Percentiles rank a stretch among this genome's conserved stretches.
Conservation (phyloP, 805 yeast genomes). For the Saccharomycopsis sp. region DNA sequence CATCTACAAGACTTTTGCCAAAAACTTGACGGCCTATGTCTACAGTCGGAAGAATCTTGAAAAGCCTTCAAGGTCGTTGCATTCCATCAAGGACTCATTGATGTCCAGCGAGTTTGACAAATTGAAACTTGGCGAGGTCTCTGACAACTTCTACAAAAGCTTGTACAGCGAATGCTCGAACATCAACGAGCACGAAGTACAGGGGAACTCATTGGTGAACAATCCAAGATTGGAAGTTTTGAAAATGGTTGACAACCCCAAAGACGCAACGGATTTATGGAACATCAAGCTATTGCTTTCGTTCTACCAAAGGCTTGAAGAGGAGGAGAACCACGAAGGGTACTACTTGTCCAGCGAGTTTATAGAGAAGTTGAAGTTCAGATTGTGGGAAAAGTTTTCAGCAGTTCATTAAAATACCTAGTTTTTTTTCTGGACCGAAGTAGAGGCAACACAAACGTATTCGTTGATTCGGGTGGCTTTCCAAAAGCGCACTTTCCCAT, state of each 20-base stretch:
- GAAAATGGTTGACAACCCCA: constrained; percentile 34
- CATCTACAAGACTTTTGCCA: constrained; percentile 31
- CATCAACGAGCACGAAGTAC: constrained; percentile 2
- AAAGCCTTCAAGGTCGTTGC: constrained; percentile 16
- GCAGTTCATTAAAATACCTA: not conserved
- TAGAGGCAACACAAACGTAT: constrained; percentile 86
- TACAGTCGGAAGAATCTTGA: constrained; percentile 38
- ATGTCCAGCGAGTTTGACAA: constrained; percentile 5
- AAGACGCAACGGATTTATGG: constrained; percentile 48
- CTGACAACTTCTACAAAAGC: too few species aligned
- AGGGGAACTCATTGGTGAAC: constrained; percentile 26
- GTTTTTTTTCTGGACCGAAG: constrained; percentile 35
- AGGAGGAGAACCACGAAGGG: constrained; percentile 28
- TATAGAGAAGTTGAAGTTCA: constrained; percentile 43
- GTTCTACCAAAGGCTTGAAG: constrained; percentile 40
- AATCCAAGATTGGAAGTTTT: constrained; percentile 49
- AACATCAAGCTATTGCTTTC: constrained; percentile 53
- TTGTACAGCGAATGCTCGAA: too few species aligned
- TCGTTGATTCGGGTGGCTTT: constrained; percentile 77
- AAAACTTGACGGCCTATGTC: constrained; percentile 41
- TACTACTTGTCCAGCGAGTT: constrained; percentile 41
- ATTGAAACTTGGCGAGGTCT: too few species aligned
- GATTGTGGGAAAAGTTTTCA: constrained; percentile 29
- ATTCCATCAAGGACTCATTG: too few species aligned
- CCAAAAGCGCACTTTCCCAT: constrained; percentile 87